Evolutionary conservation across 768 basidiomycete genomes (phyloP).

Genomic region (Floccularia luteovirens): DNA sequence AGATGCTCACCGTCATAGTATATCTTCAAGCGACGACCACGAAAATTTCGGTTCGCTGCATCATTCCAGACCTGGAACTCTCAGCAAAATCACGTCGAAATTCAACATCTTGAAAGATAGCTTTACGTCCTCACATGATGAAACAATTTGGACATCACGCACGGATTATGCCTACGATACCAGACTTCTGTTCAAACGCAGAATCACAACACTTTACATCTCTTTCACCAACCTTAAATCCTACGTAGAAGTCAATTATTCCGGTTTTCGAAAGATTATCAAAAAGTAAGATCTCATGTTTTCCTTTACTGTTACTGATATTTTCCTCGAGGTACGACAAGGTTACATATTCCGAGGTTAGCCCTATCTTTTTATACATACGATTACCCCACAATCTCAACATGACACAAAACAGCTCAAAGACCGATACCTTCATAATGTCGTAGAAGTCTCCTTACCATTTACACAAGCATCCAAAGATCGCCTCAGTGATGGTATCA

Average conservation of each 20-base stretch:
- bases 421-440: constrained; percentile 64
- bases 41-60: constrained; percentile 17
- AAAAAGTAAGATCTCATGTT: constrained; percentile 74
- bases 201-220: constrained; percentile 69
- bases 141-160: constrained; percentile 59
- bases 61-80: constrained; percentile 13
- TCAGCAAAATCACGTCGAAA: constrained; percentile 37
- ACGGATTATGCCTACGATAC: constrained; percentile 67
- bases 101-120: constrained; percentile 47
- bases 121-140: constrained; percentile 25
- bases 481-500: constrained; percentile 48
- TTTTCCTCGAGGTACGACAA: constrained; percentile 76
- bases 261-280: constrained; percentile 90
- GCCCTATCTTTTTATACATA: constrained; percentile 4
- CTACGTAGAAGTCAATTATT: constrained; percentile 88
- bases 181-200: constrained; percentile 72
- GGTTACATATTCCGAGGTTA: constrained; percentile 66
- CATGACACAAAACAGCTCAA: constrained; percentile 43
- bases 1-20: constrained; percentile 27
- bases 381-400: constrained; percentile 2
- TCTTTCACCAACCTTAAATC: constrained; percentile 26
- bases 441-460: constrained; percentile 60
- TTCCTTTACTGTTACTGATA: neutral
- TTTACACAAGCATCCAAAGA: constrained; percentile 63
- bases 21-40: constrained; percentile 42